Evolutionary conservation across 306 rosid species (phyloP), one percentile per base, ranked within the genome.

Genomic region (Cotoneaster glaucophyllus): DNA sequence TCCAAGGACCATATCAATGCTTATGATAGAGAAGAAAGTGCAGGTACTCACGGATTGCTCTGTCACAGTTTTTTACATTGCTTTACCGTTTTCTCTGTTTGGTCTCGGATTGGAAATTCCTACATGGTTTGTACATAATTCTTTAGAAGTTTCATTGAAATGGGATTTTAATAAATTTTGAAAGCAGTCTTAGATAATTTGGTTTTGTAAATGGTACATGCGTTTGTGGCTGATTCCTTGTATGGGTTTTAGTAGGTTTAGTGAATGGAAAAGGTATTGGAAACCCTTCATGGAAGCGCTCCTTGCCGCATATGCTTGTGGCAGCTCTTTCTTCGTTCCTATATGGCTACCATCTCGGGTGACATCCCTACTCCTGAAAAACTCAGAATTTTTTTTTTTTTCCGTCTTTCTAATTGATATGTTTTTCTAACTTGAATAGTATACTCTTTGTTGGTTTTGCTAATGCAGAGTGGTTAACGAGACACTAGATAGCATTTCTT

Each of bases 311-410:
- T 84, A 82, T 87, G 56, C 67, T 90, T 67, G 93, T 87, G 68
- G 97, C 97, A 37, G 76, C 85, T 8, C 9, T 92, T 69, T 90
- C 96, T 78, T 88, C 97, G 12, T 87, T 92, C 88, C 80, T 90
- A 82, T 92, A 83, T 74, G 97, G 97, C 75, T 92, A 90, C 85
- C 97, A 92, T 86, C 83, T 90, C 50, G 97, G 96, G 96, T 90
- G 73, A 48, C 75, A 77, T 76, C 73, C 68, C 74, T 50, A 63
- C 50, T 70, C 31, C 58, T 78, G 67, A 81, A 70, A 67, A 70
- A 68, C 75, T 75, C 67, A 62, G 14, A 66, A 58, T 77, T 63
- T 54, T 25, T 1, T 54, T 25, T 1, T 80, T 74, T 50, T 68
- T 70, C 34, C 48, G 31, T 65, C 56, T 39, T 21, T 67, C 5